phyloP scores from a whole-genome alignment of 139 green algal species.

The Tetradesmus obliquus region DNA sequence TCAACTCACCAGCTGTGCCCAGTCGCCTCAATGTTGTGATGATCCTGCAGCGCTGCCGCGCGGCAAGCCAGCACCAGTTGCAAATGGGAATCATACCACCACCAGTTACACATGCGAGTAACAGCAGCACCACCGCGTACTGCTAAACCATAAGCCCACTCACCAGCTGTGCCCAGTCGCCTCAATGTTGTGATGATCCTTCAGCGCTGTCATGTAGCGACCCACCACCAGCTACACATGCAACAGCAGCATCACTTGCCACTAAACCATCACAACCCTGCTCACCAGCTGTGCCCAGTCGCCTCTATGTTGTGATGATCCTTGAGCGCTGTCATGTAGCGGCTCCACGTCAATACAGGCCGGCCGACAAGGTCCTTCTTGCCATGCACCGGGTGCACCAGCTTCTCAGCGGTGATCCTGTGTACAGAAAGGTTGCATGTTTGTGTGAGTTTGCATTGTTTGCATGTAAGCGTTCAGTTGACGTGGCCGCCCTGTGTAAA shows the following conservation, averaged over 20 bases:
- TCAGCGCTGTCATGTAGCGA: not conserved
- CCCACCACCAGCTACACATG: not conserved
- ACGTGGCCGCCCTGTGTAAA: too few species aligned
- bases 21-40: not conserved
- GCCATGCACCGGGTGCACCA: constrained; percentile 15
- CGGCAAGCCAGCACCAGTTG: too few species aligned
- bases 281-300: not conserved
- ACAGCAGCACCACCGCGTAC: too few species aligned
- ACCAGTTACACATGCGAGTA: too few species aligned
- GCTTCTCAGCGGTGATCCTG: not conserved
- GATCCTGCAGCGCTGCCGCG: not conserved
- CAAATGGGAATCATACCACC: too few species aligned
- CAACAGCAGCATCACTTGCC: too few species aligned
- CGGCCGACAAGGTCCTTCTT: constrained; percentile 13
- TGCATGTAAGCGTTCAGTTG: too few species aligned
- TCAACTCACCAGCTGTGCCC: constrained; percentile 13
- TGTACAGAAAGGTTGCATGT: too few species aligned
- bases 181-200: not conserved
- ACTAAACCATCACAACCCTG: too few species aligned
- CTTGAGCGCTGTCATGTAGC: not conserved
- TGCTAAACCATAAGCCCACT: not conserved
- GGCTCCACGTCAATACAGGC: not conserved
- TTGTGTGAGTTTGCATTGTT: too few species aligned
- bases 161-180: not conserved
- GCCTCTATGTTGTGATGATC: not conserved